Evolutionary conservation across 2,329 filamentous ascomycete species (phyloP).

Genomic region (Plectosphaerella cucumerina): DNA sequence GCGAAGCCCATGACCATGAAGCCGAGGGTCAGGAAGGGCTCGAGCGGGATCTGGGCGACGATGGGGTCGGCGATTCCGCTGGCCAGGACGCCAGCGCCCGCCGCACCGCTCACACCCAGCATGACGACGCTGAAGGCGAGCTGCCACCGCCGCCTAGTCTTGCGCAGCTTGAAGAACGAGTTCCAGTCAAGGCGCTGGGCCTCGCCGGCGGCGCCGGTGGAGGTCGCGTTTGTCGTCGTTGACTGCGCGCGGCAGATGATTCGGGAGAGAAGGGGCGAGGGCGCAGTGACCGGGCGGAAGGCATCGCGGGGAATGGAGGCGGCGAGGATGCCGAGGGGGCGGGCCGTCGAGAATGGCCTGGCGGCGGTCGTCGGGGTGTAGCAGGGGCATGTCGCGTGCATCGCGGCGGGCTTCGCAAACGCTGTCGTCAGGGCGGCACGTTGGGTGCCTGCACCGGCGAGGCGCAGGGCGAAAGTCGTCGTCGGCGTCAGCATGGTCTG

Average conservation of each 20-base stretch:
- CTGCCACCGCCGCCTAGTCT: conserved; percentile 79
- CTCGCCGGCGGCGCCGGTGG: conserved; percentile 14
- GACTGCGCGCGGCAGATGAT: conserved; percentile 12
- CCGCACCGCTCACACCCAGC: conserved; percentile 57
- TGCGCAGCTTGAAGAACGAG: conserved; percentile 85
- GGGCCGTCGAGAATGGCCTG: conserved; percentile 5
- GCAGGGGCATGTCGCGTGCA: conserved; percentile 16
- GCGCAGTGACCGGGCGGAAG: conserved; percentile 7
- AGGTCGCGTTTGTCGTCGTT: background rate
- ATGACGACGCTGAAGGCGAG: conserved; percentile 69
- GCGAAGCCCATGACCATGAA: conserved; percentile 72
- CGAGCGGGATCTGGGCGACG: conserved; percentile 70
- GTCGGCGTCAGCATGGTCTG: conserved; percentile 22
- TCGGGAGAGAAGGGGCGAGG: conserved; percentile 16
- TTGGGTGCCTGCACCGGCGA: conserved; percentile 18
- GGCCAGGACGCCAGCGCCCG: conserved; percentile 63
- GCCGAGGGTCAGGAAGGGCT: conserved; percentile 82
- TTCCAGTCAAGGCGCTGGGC: conserved; percentile 70
- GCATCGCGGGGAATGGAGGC: conserved; percentile 6
- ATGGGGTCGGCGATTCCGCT: conserved; percentile 69
- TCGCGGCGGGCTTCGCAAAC: conserved; percentile 1
- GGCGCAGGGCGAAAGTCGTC: conserved; percentile 24
- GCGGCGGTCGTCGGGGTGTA: conserved; percentile 19
- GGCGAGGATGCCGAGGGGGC: conserved; percentile 10
- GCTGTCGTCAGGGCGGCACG: conserved; percentile 6